A percentile compares a stretch with the other conserved stretches of the same genome.
These are phyloP conservation scores for Dothideomycetidae sp. DNA, from an alignment of 2,329 filamentous ascomycete genomes.

Conservation along the genomic window DNA sequence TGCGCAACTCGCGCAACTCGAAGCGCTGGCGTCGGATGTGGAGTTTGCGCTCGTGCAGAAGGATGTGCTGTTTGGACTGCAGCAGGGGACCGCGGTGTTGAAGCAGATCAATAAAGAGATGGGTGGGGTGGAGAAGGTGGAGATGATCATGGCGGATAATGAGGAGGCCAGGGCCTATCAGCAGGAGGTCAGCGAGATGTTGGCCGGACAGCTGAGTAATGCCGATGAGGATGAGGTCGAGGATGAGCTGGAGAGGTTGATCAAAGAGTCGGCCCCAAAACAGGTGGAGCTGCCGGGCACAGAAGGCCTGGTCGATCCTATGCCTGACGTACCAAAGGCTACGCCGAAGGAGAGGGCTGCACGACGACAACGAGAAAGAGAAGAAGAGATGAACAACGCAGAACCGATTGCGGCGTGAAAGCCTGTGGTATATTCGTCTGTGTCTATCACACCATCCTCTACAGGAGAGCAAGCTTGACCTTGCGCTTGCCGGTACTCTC, in stretches of 20 bases:
- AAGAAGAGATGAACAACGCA: slow-evolving; percentile 7
- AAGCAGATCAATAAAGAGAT: slow-evolving; percentile 90
- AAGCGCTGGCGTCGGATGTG: slow-evolving; percentile 74
- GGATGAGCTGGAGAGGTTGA: slow-evolving; percentile 76
- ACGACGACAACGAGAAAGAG: slow-evolving; percentile 18
- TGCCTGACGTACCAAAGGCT: slow-evolving; percentile 22
- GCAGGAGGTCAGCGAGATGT: slow-evolving; percentile 86
- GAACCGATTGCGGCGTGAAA: slow-evolving; percentile 17
- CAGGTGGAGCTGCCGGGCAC: slow-evolving; percentile 24
- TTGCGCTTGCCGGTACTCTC: slow-evolving; percentile 92
- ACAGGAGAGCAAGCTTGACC: slow-evolving; percentile 52
- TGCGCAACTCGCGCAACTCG: slow-evolving; percentile 81
- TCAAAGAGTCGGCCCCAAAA: slow-evolving; percentile 41
- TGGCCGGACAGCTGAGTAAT: slow-evolving; percentile 75
- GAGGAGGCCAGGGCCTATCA: slow-evolving; percentile 88
- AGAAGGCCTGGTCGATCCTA: slow-evolving; percentile 12
- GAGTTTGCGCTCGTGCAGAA: slow-evolving; percentile 97
- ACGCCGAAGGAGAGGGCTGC: slow-evolving; percentile 18
- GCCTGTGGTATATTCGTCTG: neutral
- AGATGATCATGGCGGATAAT: slow-evolving; percentile 87
- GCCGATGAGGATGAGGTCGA: slow-evolving; percentile 97
- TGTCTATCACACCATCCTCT: slow-evolving; percentile 5
- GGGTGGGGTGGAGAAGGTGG: slow-evolving; percentile 84
- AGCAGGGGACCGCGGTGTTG: slow-evolving; percentile 80
- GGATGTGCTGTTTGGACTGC: slow-evolving; percentile 81